Evolutionary conservation across 345 rosid species (phyloP), one percentile per base, ranked within the genome.

Genomic region (Eucalyptus pauciflora): DNA sequence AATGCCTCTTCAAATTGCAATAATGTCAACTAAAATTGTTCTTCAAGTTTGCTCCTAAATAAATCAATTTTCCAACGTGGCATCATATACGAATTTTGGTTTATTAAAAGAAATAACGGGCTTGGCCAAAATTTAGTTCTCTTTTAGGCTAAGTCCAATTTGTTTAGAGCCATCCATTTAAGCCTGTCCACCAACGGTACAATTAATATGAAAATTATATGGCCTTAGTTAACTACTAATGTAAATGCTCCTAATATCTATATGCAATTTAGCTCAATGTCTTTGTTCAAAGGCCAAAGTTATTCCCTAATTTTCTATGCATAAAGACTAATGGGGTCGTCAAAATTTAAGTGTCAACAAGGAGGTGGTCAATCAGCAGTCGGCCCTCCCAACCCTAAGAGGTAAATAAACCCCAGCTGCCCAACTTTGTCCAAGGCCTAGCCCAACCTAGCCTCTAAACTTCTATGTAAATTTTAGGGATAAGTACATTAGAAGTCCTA

Each of bases 181-280:
- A 56, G 29, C 62, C 6, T 25, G 5, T 56, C 29, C 6, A 56
- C 62, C 62, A 22, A 3, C 1, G 1, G 0, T 2, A 24, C 62
- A 56, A 56, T 56, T 56, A 56, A 24, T 22, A 56, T 56, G 62
- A 24, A 25, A 56, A 24, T 56, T 25, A 0, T 25, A 56, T 56
- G 62, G 62, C 13, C 29, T 24, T 56, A 56, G 0, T 56, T 56
- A 56, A 56, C 62, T 56, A 56, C 62, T 25, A 24, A 56, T 56
- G 62, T 56, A 22, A 56, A 56, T 56, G 62, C 62, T 56, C 62
- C 62, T 56, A 56, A 56, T 56, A 56, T 24, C 29, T 56, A 56
- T 56, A 56, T 24, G 29, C 29, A 25, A 10, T 56, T 56, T 56
- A 56, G 29, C 29, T 56, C 0, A 56, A 56, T 56, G 0, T 56